Evolutionary conservation across 83 land plant genomes (phyloP).

Genomic region (Isoetes engelmannii): DNA sequence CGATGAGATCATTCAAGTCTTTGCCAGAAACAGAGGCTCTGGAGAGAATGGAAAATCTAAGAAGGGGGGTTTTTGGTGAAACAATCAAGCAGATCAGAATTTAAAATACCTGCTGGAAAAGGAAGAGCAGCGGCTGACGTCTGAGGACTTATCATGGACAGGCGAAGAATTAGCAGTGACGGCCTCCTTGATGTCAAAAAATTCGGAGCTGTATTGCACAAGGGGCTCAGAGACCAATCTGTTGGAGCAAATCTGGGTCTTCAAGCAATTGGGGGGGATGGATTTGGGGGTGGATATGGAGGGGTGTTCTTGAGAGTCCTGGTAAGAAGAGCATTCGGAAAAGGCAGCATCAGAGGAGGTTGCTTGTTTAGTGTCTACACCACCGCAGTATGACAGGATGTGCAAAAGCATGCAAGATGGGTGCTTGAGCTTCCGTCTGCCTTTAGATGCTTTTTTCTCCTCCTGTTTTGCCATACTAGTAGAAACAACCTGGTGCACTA

Average conservation of each 20-base stretch:
- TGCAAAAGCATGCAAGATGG: constrained; percentile 5
- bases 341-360: background rate
- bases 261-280: background rate
- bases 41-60: no score
- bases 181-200: constrained; percentile 5
- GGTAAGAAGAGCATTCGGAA: background rate
- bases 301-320: background rate
- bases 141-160: constrained; percentile 29
- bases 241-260: background rate
- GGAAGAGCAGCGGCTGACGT: constrained; percentile 25
- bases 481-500: constrained; percentile 20
- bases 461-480: background rate
- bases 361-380: constrained; percentile 2
- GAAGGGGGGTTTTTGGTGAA: no score
- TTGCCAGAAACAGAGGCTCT: no score
- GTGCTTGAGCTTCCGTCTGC: background rate
- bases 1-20: no score
- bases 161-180: constrained; percentile 5
- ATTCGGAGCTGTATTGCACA: constrained; percentile 6
- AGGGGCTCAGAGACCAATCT: background rate
- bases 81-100: no score
- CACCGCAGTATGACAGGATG: constrained; percentile 6
- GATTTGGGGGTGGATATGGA: background rate
- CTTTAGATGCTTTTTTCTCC: background rate
- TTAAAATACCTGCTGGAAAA: constrained; percentile 10